These are phyloP conservation scores for Vigna hirtella DNA, from an alignment of 306 rosid genomes.

Conservation along the genomic window DNA sequence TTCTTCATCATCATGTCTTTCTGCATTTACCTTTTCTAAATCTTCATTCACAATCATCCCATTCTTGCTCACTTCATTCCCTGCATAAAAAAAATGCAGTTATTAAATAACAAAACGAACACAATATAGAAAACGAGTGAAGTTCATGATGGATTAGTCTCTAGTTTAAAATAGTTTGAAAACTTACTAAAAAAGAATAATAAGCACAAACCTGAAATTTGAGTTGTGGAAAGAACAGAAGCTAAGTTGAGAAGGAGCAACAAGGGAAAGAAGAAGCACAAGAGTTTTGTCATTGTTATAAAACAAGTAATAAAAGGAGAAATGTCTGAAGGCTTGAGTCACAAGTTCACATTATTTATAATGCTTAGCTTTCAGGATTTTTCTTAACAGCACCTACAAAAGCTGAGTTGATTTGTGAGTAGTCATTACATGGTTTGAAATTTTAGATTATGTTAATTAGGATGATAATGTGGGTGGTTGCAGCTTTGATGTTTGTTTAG, in stretches of 20 bases:
- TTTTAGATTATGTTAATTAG: neutral
- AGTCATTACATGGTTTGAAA: neutral
- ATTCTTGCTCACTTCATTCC: neutral
- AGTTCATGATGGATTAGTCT: too few relatives aligned
- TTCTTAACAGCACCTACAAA: too few relatives aligned
- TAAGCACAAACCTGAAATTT: constrained; percentile 26
- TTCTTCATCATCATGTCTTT: constrained; percentile 41
- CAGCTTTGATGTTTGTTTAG: neutral
- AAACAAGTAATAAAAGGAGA: neutral
- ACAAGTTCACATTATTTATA: constrained; percentile 28
- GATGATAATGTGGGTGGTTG: constrained; percentile 20
- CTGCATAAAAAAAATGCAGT: neutral
- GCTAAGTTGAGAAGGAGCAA: constrained; percentile 15
- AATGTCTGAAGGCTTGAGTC: constrained; percentile 19
- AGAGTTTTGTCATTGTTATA: constrained; percentile 24
- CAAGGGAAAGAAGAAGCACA: constrained; percentile 13
- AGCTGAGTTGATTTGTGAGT: neutral
- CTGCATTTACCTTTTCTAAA: neutral
- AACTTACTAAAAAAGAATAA: neutral
- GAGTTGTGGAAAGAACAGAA: neutral
- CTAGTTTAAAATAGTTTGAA: too few relatives aligned
- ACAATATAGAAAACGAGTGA: too few relatives aligned
- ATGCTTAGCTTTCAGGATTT: neutral
- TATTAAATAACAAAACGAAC: too few relatives aligned
- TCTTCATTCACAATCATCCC: neutral